These are phyloP conservation scores for Malassezia arunalokei DNA, from an alignment of 1,284 basidiomycete genomes.

Conservation along the genomic window DNA sequence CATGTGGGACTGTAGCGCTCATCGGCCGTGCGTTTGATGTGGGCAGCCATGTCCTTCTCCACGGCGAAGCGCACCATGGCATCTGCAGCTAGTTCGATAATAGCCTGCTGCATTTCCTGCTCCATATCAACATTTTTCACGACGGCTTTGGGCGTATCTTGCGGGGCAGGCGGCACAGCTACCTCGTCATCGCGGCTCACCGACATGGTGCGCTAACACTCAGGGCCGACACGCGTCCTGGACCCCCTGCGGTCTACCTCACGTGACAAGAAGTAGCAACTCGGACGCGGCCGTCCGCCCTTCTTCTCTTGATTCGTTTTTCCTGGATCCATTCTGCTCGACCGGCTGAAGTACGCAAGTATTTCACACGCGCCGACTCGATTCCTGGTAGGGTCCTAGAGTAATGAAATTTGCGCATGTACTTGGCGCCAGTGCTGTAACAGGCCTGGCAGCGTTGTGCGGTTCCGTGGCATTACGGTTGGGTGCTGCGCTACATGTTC, in stretches of 20 bases:
- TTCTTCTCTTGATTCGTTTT: neutral
- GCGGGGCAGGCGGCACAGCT: neutral
- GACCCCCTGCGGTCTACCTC: too few species aligned
- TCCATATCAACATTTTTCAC: slow-evolving; percentile 96
- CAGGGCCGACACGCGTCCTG: too few species aligned
- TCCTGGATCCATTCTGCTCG: slow-evolving; percentile 17
- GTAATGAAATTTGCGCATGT: neutral
- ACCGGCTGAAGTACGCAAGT: slow-evolving; percentile 7
- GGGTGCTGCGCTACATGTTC: too few species aligned
- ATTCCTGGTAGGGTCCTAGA: slow-evolving; percentile 21
- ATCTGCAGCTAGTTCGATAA: slow-evolving; percentile 69
- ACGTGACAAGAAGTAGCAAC: too few species aligned
- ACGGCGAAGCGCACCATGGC: slow-evolving; percentile 81
- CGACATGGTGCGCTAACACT: too few species aligned
- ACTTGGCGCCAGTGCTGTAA: slow-evolving; percentile 14
- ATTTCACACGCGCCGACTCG: slow-evolving; percentile 10
- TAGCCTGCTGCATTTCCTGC: slow-evolving; percentile 87
- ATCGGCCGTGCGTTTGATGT: slow-evolving; percentile 97
- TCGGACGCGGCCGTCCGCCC: neutral
- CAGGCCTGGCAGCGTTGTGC: slow-evolving; percentile 8
- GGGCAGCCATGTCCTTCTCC: slow-evolving; percentile 90
- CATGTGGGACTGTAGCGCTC: slow-evolving; percentile 78
- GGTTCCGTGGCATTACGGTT: too few species aligned
- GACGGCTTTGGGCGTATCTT: slow-evolving; percentile 52
- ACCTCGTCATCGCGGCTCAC: neutral